A percentile compares a stretch with the other conserved stretches of the same genome.
These are phyloP conservation scores for Penicillium robsamsonii DNA, from an alignment of 495 filamentous ascomycete genomes.

Conservation along the genomic window DNA sequence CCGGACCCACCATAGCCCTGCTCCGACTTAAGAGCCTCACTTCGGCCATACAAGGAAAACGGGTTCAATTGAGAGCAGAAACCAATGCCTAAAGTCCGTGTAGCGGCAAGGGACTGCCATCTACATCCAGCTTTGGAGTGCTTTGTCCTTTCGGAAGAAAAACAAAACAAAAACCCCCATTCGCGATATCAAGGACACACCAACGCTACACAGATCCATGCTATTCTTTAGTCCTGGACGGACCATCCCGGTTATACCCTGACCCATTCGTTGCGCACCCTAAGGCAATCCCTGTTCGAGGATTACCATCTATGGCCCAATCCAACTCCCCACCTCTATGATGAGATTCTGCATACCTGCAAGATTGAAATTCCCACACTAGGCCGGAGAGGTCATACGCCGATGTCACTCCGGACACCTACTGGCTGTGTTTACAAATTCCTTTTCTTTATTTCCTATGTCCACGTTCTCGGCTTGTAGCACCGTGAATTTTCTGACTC, in stretches of 20 bases:
- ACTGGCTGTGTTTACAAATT: slow-evolving; percentile 23
- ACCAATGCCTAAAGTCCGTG: slow-evolving; percentile 7
- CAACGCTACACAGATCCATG: slow-evolving; percentile 28
- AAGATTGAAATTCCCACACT: slow-evolving; percentile 20
- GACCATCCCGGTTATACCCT: slow-evolving; percentile 26
- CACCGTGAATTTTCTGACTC: slow-evolving; percentile 13
- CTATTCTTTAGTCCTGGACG: slow-evolving; percentile 23
- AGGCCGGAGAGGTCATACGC: slow-evolving; percentile 1
- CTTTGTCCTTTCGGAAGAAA: slow-evolving; percentile 25
- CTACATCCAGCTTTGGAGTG: slow-evolving; percentile 12
- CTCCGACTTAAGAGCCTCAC: not conserved
- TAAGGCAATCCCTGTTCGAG: slow-evolving; percentile 27
- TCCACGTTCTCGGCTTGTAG: slow-evolving; percentile 29
- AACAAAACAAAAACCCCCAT: slow-evolving; percentile 9
- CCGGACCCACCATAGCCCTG: not conserved
- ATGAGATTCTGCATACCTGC: slow-evolving; percentile 14
- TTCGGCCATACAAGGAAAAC: too few relatives aligned
- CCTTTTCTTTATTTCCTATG: slow-evolving; percentile 7
- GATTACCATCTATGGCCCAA: slow-evolving; percentile 17
- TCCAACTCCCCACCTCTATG: slow-evolving; percentile 10
- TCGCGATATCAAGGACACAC: slow-evolving; percentile 13
- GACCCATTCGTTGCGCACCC: slow-evolving; percentile 22
- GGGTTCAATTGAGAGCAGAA: slow-evolving; percentile 4
- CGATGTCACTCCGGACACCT: slow-evolving; percentile 24
- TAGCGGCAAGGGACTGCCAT: slow-evolving; percentile 5